Evolutionary conservation across 1,284 basidiomycete genomes (phyloP).

Genomic region (Pholiota adiposa): DNA sequence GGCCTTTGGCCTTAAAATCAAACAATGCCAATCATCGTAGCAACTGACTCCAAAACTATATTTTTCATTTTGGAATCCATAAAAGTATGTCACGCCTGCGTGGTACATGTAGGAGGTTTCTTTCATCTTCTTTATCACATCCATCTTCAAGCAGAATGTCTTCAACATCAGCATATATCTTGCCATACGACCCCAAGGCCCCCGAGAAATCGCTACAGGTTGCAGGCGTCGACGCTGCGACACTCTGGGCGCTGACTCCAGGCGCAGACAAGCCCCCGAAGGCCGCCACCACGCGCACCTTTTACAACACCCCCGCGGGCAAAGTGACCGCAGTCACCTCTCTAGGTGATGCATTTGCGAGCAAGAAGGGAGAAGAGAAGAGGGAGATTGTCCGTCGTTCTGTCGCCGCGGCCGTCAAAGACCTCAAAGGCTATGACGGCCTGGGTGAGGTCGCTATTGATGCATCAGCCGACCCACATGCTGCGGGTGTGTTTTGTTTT

Average conservation of each 20-base stretch:
- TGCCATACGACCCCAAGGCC: slow-evolving; percentile 37
- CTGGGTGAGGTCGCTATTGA: slow-evolving; percentile 65
- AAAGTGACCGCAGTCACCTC: slow-evolving; percentile 62
- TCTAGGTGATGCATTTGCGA: slow-evolving; percentile 61
- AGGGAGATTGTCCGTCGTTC: slow-evolving; percentile 70
- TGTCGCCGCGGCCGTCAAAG: slow-evolving; percentile 69
- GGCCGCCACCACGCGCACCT: slow-evolving; percentile 66
- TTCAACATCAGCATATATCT: slow-evolving; percentile 36
- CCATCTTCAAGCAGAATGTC: slow-evolving; percentile 36
- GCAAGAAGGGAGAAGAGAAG: slow-evolving; percentile 51
- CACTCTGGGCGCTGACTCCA: slow-evolving; percentile 43
- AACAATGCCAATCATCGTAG: no score
- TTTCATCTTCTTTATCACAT: slow-evolving; percentile 30
- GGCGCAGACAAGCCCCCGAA: slow-evolving; percentile 55
- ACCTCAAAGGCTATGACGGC: slow-evolving; percentile 61
- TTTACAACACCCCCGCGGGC: slow-evolving; percentile 55
- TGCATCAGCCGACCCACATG: slow-evolving; percentile 70
- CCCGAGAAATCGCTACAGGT: slow-evolving; percentile 15
- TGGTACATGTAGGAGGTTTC: slow-evolving; percentile 23
- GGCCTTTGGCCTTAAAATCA: no score
- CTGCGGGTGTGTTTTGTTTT: slow-evolving; percentile 55
- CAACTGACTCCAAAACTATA: no score
- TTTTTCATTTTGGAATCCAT: no score
- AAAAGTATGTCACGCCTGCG: slow-evolving; percentile 4
- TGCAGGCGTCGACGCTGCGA: slow-evolving; percentile 34